Evolutionary conservation across 192 early-diverging fungal genomes (phyloP), one percentile per base, ranked within the genome.

Genomic region (Umbelopsis sp.): DNA sequence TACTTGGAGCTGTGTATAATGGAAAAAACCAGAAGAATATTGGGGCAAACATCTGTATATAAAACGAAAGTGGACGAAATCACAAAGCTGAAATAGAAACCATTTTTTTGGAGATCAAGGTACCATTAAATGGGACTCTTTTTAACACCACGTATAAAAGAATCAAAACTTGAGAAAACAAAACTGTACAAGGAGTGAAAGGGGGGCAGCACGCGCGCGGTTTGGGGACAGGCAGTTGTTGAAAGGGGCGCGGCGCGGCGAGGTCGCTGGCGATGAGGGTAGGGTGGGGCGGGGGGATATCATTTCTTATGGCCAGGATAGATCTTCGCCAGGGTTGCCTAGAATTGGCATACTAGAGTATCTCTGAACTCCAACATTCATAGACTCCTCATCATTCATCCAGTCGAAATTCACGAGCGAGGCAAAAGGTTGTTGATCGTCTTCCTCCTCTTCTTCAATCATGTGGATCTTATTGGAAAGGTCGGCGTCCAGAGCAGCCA

Each of bases 301-400:
- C 1, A 25, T 2, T 18, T 15, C 55, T 61, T 61, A 61, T 61
- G 55, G 55, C 55, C 55, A 61, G n/a, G 55, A 61, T 3, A 61
- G 55, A 61, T 61, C 55, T 61, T 61, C 55, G 25, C 55, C 55
- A 35, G 55, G 55, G 25, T 61, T 61, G 13, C 55, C 55, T 15
- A 61, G 33, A 61, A 61, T 61, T 30, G 55, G 55, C 55, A 61
- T 61, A 35, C 55, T 61, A 61, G 55, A 61, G 30, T 61, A 61
- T 30, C 55, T 61, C 27, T 61, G 55, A 16, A 61, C 7, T 11
- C 27, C 48, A 49, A 16, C 48, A 61, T 61, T 61, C 27, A 61
- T 61, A 16, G 55, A 61, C 5, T 61, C 55, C 33, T 61, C 55
- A 15, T 61, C 55, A 25, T 61, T 61, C 27, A 25, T 27, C 55